Evolutionary conservation across 306 rosid genomes (phyloP).

Genomic region (Casuarina cunninghamiana): DNA sequence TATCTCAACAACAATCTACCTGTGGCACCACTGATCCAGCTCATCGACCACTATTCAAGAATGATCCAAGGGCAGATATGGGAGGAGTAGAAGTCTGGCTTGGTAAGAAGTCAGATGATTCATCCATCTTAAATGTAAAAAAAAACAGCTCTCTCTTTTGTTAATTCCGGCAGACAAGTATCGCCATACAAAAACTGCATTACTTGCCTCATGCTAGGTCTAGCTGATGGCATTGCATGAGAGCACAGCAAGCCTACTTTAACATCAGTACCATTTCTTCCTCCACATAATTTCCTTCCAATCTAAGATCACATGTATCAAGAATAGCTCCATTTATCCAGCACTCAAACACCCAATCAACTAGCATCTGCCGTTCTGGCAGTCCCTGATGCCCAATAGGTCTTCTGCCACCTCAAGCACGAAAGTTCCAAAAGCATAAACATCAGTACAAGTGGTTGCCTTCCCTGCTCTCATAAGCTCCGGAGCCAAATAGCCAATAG

Average conservation of each 20-base stretch:
- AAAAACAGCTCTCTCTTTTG: neutral
- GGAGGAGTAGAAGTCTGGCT: neutral
- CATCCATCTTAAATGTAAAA: neutral
- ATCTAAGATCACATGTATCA: slow-evolving; percentile 49
- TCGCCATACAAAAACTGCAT: slow-evolving; percentile 47
- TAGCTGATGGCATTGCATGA: slow-evolving; percentile 21
- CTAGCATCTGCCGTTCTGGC: slow-evolving; percentile 37
- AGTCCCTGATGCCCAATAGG: slow-evolving; percentile 43
- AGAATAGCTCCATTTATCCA: slow-evolving; percentile 46
- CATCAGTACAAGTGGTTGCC: slow-evolving; percentile 54
- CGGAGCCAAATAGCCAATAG: slow-evolving; percentile 73
- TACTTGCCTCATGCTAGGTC: slow-evolving; percentile 59
- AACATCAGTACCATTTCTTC: slow-evolving; percentile 48
- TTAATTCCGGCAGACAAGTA: slow-evolving; percentile 29
- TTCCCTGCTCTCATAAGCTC: slow-evolving; percentile 59
- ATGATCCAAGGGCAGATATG: neutral
- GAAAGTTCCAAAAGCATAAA: slow-evolving; percentile 62
- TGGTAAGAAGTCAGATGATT: neutral
- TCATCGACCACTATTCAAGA: neutral
- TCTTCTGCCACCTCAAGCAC: slow-evolving; percentile 62
- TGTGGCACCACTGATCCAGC: neutral
- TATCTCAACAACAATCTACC: too few species aligned
- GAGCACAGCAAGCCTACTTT: slow-evolving; percentile 61
- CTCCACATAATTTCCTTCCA: slow-evolving; percentile 32
- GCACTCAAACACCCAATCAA: slow-evolving; percentile 52